phyloP scores from a whole-genome alignment of 176 grass and related monocot species.

The Puya raimondii region DNA sequence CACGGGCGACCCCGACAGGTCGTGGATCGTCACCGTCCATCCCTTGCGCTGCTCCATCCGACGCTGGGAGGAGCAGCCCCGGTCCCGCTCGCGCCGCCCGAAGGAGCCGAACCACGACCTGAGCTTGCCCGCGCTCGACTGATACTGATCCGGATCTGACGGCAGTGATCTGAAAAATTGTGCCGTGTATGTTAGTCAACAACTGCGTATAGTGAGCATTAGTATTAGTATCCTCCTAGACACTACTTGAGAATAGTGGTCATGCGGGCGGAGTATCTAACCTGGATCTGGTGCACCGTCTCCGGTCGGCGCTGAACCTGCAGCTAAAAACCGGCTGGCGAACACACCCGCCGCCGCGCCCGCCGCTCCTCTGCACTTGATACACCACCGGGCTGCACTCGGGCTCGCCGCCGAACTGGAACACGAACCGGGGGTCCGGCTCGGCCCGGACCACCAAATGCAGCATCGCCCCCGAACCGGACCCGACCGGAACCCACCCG shows the following conservation, averaged over 20 bases:
- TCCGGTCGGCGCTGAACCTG: conserved; percentile 61
- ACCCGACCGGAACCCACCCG: conserved; percentile 66
- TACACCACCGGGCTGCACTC: conserved; percentile 89
- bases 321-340: conserved; percentile 88
- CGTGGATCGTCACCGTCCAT: conserved; percentile 95
- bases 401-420: conserved; percentile 90
- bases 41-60: conserved; percentile 75
- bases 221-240: too few species aligned
- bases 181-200: background rate
- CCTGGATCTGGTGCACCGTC: conserved; percentile 42
- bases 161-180: conserved; percentile 35
- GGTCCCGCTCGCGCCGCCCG: conserved; percentile 38
- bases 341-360: conserved; percentile 33
- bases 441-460: conserved; percentile 78
- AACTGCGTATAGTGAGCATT: too few species aligned
- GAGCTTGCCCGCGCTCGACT: conserved; percentile 25
- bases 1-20: conserved; percentile 86
- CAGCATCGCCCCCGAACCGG: conserved; percentile 25
- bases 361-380: conserved; percentile 48
- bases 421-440: conserved; percentile 86
- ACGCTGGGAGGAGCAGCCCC: background rate
- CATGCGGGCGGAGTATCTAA: too few species aligned
- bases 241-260: too few species aligned
- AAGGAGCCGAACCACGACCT: conserved; percentile 49
- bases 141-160: conserved; percentile 15